These are phyloP conservation scores for Lactifluus volemus DNA, from an alignment of 768 basidiomycete species.

Conservation along the genomic window DNA sequence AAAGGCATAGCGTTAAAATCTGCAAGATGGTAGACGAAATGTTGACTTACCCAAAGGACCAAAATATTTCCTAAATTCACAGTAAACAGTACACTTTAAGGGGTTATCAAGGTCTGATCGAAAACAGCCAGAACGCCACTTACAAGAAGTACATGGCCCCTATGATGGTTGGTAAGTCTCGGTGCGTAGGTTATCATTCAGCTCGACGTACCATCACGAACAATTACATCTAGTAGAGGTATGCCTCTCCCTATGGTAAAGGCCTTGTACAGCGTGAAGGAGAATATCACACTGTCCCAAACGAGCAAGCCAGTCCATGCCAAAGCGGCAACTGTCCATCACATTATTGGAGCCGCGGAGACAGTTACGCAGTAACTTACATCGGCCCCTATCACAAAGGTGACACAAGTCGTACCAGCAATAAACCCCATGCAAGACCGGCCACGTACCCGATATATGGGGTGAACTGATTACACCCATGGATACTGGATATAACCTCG, in stretches of 20 bases:
- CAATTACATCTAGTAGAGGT: slow-evolving; percentile 6
- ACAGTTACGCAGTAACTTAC: background rate
- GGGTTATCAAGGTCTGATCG: background rate
- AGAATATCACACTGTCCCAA: slow-evolving; percentile 5
- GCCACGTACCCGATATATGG: background rate
- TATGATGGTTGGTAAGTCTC: background rate
- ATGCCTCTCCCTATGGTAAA: slow-evolving; percentile 3
- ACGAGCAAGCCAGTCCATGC: slow-evolving; percentile 7
- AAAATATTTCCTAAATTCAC: slow-evolving; percentile 11
- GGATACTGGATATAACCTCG: background rate
- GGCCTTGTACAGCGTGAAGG: slow-evolving; percentile 9
- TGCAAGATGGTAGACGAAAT: background rate
- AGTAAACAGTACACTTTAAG: slow-evolving; percentile 1
- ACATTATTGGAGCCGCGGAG: background rate
- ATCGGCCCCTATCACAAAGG: background rate
- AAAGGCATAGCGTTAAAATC: background rate
- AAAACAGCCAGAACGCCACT: background rate
- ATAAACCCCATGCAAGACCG: background rate
- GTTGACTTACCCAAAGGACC: slow-evolving; percentile 1
- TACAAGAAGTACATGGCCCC: slow-evolving; percentile 15
- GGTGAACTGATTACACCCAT: slow-evolving; percentile 2
- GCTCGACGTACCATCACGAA: slow-evolving; percentile 8
- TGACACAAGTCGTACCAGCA: background rate
- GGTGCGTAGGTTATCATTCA: background rate
- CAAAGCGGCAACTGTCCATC: background rate